These are phyloP conservation scores for Globisporangium echinulatum DNA, from an alignment of 352 stramenopile genomes.

Conservation along the genomic window DNA sequence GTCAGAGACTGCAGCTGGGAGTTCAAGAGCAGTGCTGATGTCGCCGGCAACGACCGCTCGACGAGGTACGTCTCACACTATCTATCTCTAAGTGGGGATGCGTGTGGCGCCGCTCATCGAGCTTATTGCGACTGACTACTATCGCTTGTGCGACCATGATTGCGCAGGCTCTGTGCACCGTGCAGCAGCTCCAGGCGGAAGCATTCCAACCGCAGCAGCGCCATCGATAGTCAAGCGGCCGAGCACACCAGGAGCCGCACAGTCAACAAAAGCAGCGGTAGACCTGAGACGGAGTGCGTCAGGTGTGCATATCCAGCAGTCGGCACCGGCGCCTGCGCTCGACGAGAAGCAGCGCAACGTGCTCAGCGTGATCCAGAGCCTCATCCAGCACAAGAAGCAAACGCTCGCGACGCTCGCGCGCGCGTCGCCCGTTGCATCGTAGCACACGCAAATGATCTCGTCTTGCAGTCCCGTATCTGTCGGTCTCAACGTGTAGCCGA, in stretches of 20 bases:
- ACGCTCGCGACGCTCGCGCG: slow-evolving; percentile 44
- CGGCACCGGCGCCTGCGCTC: slow-evolving; percentile 7
- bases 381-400: slow-evolving; percentile 76
- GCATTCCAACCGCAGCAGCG: not conserved
- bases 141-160: no score
- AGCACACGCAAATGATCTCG: not conserved
- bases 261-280: not conserved
- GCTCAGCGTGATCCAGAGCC: slow-evolving; percentile 66
- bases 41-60: slow-evolving; percentile 13
- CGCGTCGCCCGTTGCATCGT: slow-evolving; percentile 16
- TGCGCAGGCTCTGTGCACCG: not conserved
- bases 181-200: slow-evolving; percentile 1
- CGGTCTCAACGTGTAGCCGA: no score
- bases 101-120: no score
- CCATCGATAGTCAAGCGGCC: not conserved
- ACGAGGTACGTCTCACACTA: slow-evolving; percentile 10
- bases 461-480: no score
- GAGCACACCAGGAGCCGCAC: not conserved
- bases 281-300: not conserved
- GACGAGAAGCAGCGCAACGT: slow-evolving; percentile 64
- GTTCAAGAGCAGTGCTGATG: not conserved
- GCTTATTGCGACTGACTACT: no score
- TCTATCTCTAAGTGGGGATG: no score
- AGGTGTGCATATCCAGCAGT: not conserved
- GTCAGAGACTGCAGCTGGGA: not conserved